These are phyloP conservation scores for Mortierella sp. DNA, from an alignment of 371 early-diverging fungal species.

Conservation along the genomic window DNA sequence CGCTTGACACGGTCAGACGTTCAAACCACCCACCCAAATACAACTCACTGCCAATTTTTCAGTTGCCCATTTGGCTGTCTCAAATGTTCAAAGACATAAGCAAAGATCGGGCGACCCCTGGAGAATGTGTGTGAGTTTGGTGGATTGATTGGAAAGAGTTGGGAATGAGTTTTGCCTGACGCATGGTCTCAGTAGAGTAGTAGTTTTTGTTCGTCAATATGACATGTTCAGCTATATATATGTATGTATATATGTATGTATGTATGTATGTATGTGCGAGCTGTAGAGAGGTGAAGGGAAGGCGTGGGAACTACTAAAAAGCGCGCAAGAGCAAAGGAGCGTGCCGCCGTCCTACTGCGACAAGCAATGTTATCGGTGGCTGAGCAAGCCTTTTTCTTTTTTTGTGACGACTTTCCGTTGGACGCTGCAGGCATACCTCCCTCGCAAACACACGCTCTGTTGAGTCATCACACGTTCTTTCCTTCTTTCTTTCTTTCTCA, in stretches of 20 bases:
- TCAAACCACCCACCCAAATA: not conserved
- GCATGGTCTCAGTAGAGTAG: not conserved
- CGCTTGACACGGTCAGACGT: not conserved
- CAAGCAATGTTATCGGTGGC: conserved; percentile 6
- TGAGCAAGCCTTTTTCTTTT: not conserved
- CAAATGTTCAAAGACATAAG: conserved; percentile 2
- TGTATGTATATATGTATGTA: too few species aligned
- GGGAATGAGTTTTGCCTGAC: not conserved
- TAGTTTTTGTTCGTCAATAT: not conserved
- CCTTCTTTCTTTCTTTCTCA: not conserved
- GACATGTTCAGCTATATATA: not conserved
- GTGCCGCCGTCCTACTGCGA: not conserved
- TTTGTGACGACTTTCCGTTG: not conserved
- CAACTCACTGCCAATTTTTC: not conserved
- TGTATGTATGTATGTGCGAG: too few species aligned
- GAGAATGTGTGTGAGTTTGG: not conserved
- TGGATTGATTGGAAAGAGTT: not conserved
- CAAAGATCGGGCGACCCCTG: not conserved
- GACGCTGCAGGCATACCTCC: not conserved
- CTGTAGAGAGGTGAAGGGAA: too few species aligned
- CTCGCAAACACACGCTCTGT: not conserved
- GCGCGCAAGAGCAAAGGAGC: too few species aligned
- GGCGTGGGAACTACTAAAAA: too few species aligned
- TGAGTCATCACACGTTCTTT: not conserved
- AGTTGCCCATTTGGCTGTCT: not conserved